Conservation (phyloP, 2,329 filamentous ascomycete genomes). For the Alternaria gaisen region DNA sequence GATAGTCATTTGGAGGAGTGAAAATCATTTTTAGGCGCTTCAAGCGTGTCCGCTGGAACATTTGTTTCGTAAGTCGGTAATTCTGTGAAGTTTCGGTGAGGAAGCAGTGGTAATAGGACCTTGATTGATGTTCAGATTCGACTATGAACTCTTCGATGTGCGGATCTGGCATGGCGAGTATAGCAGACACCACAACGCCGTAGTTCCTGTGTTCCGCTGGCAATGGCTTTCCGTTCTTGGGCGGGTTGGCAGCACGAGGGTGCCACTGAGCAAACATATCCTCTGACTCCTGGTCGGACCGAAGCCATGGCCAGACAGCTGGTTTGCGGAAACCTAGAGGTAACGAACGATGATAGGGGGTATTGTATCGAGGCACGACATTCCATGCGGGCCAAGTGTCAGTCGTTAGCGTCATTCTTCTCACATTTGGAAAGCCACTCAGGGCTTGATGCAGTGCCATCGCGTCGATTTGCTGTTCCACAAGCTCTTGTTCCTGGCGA, state of each 20-base stretch:
- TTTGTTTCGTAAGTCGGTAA: conserved; percentile 16
- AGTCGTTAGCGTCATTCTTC: conserved; percentile 52
- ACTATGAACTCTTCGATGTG: conserved; percentile 50
- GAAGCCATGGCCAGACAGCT: conserved; percentile 39
- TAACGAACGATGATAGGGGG: conserved; percentile 55
- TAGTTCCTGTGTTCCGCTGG: conserved; percentile 46
- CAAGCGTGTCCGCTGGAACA: conserved; percentile 15
- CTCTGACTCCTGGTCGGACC: background rate
- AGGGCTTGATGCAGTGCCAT: conserved; percentile 48
- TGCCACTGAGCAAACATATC: background rate
- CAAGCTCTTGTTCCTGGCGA: conserved; percentile 43
- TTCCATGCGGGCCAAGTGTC: conserved; percentile 50
- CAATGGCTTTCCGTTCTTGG: background rate
- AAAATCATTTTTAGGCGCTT: conserved; percentile 18
- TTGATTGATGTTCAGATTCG: conserved; percentile 31
- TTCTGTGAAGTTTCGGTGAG: conserved; percentile 9
- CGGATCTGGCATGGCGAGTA: conserved; percentile 34
- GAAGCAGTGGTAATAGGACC: conserved; percentile 14
- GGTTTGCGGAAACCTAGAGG: conserved; percentile 54
- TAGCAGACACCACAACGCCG: conserved; percentile 32
- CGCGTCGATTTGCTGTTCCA: conserved; percentile 39
- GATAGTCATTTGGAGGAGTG: conserved; percentile 3
- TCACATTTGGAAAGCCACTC: conserved; percentile 48
- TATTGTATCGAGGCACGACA: conserved; percentile 52
- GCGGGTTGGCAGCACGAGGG: background rate